Percentiles rank a stretch among this genome's conserved stretches.
These are phyloP conservation scores for Atalantia buxifolia DNA, from an alignment of 345 rosid species.

Conservation along the genomic window DNA sequence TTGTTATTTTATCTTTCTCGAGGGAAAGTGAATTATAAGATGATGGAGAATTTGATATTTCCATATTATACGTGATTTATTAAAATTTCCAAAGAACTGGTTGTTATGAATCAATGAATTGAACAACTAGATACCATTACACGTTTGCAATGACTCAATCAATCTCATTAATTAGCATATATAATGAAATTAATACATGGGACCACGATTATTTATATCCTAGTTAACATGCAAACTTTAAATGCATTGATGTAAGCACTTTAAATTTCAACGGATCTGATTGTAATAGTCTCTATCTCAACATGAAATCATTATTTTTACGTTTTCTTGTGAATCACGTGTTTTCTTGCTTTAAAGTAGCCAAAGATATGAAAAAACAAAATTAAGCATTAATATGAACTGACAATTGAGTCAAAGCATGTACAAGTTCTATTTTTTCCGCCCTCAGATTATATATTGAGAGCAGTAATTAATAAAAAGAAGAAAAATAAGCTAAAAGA, in stretches of 20 bases:
- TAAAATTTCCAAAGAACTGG: not conserved
- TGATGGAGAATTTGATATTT: not conserved
- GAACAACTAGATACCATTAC: not conserved
- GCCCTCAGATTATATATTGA: no score
- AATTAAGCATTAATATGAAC: not conserved
- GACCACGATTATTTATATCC: not conserved
- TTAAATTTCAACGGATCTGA: not conserved
- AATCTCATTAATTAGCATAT: not conserved
- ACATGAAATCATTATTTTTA: not conserved
- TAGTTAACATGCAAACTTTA: not conserved
- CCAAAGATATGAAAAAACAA: not conserved
- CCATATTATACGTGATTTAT: not conserved
- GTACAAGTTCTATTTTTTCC: not conserved
- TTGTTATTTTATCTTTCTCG: not conserved
- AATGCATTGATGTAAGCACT: not conserved
- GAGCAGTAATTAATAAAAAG: not conserved
- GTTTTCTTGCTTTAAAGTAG: not conserved
- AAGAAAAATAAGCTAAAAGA: not conserved
- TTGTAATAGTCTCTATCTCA: not conserved
- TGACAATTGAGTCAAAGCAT: not conserved
- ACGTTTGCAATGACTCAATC: constrained; percentile 1
- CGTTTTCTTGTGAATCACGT: not conserved
- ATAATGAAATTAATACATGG: not conserved
- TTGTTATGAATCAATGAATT: not conserved
- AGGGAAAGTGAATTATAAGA: not conserved